Percentiles rank a stretch among this genome's conserved stretches.
Conservation (phyloP, 805 yeast genomes). For the Blastobotrys attinorum region DNA sequence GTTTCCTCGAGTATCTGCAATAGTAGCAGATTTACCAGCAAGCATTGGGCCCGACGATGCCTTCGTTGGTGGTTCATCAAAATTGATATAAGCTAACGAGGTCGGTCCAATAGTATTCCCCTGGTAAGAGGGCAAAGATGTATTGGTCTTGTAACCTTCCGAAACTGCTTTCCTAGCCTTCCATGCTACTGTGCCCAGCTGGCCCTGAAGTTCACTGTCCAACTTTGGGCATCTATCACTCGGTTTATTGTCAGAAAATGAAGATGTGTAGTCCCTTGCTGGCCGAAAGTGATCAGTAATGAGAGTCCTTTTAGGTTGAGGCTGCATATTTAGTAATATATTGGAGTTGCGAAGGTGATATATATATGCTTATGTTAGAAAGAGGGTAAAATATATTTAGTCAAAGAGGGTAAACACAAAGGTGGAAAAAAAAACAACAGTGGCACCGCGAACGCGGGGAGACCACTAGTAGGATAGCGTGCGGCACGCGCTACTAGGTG, state of each 20-base stretch:
- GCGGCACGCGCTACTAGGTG: too few species aligned
- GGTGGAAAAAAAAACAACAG: too few species aligned
- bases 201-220: conserved; percentile 18
- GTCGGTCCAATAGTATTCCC: conserved; percentile 23
- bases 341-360: too few species aligned
- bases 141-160: conserved; percentile 25
- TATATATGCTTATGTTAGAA: too few species aligned
- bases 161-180: conserved; percentile 25
- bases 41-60: neutral
- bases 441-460: too few species aligned
- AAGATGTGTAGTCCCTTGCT: neutral
- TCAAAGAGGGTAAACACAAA: too few species aligned
- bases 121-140: conserved; percentile 21
- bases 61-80: neutral
- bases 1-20: neutral
- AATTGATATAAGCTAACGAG: neutral
- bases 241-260: neutral
- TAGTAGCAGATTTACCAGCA: neutral
- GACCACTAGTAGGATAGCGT: too few species aligned
- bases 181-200: conserved; percentile 22
- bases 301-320: conserved; percentile 8
- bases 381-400: too few species aligned
- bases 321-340: neutral
- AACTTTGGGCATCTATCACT: neutral
- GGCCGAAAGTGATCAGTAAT: conserved; percentile 10